Evolutionary conservation across 2,329 filamentous ascomycete genomes (phyloP), one percentile per base, ranked within the genome.

Genomic region (Ciborinia camelliae): DNA sequence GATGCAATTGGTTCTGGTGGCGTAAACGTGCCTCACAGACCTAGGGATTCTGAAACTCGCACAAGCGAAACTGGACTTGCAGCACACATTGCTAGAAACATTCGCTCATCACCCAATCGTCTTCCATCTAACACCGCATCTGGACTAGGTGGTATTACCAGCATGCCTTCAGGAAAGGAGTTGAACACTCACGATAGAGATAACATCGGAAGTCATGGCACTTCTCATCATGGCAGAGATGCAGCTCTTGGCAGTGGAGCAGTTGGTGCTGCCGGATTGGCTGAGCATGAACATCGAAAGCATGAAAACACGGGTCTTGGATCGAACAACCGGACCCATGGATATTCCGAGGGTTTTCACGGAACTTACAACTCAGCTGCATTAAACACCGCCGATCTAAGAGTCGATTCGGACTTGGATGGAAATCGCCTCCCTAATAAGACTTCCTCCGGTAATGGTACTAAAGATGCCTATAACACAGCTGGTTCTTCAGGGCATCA

Each of bases 321-420:
- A 32, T 59, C 62, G 4, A 39, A 48, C 20, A 60, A 41, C 4
- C 41, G n/a, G 10, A 53, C 60, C n/a, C 15, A 57, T 47, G 39
- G 48, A 43, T 26, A 54, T 55, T 4, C 23, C n/a, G 58, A 55
- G 51, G 39, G 41, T 2, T 41, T 71, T 67, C 41, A 76, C 71
- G 43, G 71, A 68, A 12, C 18, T 20, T 37, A 45, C 15, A 63
- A 35, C 35, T 55, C 30, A 72, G 73, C 20, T 73, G 73, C 26
- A 47, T 45, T 58, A 9, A 58, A 58, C 20, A 41, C 55, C 10
- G 55, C 55, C n/a, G 55, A 58, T 10, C 55, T 76, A 77, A 61
- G 66, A 70, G 58, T 74, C 74, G 66, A 72, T 71, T 63, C 74
- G 73, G 54, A 58, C 41, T 58, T 58, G 39, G 39, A 58, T 32